Evolutionary conservation across 2,329 filamentous ascomycete species (phyloP).

Genomic region (Botrytis squamosa): DNA sequence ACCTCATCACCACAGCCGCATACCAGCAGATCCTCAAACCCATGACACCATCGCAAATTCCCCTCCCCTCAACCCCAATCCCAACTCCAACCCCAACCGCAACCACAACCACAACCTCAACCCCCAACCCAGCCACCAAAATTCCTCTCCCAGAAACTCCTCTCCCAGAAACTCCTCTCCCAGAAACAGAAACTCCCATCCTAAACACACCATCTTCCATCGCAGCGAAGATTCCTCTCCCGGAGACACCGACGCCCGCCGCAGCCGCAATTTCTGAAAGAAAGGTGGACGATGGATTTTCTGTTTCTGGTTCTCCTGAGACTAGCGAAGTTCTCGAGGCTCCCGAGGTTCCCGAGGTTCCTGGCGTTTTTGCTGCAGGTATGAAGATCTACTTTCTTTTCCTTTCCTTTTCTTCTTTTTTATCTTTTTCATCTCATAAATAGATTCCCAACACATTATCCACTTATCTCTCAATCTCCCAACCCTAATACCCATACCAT

Average conservation of each 20-base stretch:
- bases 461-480: too few relatives aligned
- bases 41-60: background rate
- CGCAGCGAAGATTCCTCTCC: background rate
- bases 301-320: too few relatives aligned
- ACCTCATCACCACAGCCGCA: background rate
- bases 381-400: too few relatives aligned
- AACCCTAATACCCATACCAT: too few relatives aligned
- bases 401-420: too few relatives aligned
- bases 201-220: background rate
- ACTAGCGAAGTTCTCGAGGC: too few relatives aligned
- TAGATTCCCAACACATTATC: too few relatives aligned
- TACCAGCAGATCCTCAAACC: accelerated
- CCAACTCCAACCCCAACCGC: background rate
- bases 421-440: too few relatives aligned
- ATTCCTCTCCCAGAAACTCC: background rate
- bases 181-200: background rate
- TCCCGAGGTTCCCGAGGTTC: too few relatives aligned
- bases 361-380: too few relatives aligned
- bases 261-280: background rate
- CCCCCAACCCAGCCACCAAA: too few relatives aligned
- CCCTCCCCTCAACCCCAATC: background rate
- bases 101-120: background rate
- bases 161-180: background rate
- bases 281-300: too few relatives aligned
- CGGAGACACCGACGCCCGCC: background rate